A percentile compares a stretch with the other conserved stretches of the same genome.
Evolutionary conservation across 768 basidiomycete genomes (phyloP).

Genomic region (Megacollybia marginata): DNA sequence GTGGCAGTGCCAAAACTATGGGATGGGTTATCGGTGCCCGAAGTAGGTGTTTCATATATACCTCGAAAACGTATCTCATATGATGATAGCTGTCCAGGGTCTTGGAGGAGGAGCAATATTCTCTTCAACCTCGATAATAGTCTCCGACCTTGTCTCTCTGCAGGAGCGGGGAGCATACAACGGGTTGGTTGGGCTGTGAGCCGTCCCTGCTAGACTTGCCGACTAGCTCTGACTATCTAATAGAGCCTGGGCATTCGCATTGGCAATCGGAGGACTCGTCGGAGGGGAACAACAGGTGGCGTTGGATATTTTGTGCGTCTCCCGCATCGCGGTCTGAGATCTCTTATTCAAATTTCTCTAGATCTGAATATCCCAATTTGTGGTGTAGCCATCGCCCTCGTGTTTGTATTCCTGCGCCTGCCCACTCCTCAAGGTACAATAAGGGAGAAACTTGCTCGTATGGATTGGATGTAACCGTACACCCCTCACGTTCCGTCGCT

Average conservation of each 20-base stretch:
- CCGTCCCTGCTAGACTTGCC: no score
- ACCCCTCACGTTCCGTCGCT: background rate
- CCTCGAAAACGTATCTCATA: background rate
- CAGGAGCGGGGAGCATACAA: background rate
- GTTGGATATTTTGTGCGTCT: background rate
- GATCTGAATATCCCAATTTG: background rate
- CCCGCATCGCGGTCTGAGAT: background rate
- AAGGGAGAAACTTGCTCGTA: background rate
- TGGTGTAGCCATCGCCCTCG: background rate
- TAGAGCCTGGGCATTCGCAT: background rate
- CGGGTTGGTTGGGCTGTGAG: background rate
- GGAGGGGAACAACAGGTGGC: background rate
- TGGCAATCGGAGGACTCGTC: background rate
- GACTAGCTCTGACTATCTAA: background rate
- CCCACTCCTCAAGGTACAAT: background rate
- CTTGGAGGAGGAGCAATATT: background rate
- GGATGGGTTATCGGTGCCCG: background rate
- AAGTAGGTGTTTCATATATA: background rate
- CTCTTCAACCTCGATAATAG: background rate
- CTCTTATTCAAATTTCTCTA: background rate
- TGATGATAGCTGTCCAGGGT: background rate
- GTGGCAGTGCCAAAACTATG: background rate
- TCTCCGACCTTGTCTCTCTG: background rate
- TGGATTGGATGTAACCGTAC: conserved; percentile 1
- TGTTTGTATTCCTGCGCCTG: background rate